These are phyloP conservation scores for Lasiosphaeriaceae sp. DNA, from an alignment of 495 filamentous ascomycete species.

Conservation along the genomic window DNA sequence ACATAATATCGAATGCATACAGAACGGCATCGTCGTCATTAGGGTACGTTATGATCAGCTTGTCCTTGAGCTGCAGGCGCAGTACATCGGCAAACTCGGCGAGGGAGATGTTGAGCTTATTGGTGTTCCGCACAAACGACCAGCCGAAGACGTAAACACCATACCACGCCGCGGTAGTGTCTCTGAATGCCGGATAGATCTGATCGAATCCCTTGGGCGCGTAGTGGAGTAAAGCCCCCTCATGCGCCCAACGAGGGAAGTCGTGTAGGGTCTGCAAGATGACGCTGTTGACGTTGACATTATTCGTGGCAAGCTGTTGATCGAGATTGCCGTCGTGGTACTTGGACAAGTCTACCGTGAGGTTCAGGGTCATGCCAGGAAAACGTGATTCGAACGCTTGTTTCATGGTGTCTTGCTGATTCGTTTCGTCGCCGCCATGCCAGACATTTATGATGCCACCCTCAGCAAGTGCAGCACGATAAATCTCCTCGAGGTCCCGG, in stretches of 20 bases:
- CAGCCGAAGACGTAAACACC: not conserved
- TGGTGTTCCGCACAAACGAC: not conserved
- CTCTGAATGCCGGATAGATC: not conserved
- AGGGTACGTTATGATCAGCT: not conserved
- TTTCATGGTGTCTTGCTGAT: not conserved
- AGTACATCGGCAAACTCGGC: not conserved
- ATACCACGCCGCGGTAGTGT: not conserved
- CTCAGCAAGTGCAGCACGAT: not conserved
- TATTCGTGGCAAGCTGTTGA: not conserved
- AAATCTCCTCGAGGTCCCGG: not conserved
- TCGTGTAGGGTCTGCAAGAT: not conserved
- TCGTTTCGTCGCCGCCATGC: not conserved
- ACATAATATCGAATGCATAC: not conserved
- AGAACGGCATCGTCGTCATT: not conserved
- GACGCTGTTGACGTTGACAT: not conserved
- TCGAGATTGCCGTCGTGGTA: not conserved
- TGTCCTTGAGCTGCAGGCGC: not conserved
- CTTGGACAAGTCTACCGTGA: not conserved
- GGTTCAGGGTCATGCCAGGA: not conserved
- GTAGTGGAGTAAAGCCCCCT: not conserved
- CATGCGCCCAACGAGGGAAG: not conserved
- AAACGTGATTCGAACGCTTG: not conserved
- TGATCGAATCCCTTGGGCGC: not conserved
- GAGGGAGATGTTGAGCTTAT: not conserved
- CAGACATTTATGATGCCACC: not conserved